phyloP scores from a whole-genome alignment of 805 yeast species.

The Starmerella stigmatis region DNA sequence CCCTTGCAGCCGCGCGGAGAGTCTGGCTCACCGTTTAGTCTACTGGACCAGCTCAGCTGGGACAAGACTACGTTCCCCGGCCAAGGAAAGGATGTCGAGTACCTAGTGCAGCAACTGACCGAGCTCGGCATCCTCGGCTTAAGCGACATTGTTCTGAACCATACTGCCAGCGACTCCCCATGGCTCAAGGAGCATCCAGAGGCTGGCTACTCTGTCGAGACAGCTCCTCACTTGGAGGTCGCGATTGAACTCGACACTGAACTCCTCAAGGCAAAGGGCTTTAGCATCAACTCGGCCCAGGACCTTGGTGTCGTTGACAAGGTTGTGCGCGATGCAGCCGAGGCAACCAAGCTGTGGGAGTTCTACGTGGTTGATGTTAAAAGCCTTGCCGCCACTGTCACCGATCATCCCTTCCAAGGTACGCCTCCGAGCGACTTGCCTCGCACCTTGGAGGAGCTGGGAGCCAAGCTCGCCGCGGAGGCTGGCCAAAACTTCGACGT shows the following conservation, averaged over 20 bases:
- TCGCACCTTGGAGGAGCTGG: conserved; percentile 32
- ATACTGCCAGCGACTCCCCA: conserved; percentile 78
- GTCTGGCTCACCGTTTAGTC: conserved; percentile 87
- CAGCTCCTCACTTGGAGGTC: conserved; percentile 79
- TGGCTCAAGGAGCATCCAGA: conserved; percentile 88
- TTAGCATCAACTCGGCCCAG: conserved; percentile 38
- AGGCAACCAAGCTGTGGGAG: conserved; percentile 70
- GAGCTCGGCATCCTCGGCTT: conserved; percentile 58
- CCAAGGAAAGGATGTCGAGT: conserved; percentile 43
- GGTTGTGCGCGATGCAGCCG: conserved; percentile 40
- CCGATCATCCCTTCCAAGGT: conserved; percentile 28
- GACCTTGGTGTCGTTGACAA: conserved; percentile 60
- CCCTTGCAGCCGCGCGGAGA: conserved; percentile 85
- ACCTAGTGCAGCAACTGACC: conserved; percentile 39
- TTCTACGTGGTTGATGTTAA: conserved; percentile 55
- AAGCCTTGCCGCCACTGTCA: conserved; percentile 32
- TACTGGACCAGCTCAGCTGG: conserved; percentile 70
- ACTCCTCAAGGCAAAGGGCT: conserved; percentile 45
- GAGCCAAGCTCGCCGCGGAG: conserved; percentile 35
- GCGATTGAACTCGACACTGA: conserved; percentile 81
- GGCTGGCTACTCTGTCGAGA: conserved; percentile 70
- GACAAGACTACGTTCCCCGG: conserved; percentile 55
- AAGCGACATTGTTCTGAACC: conserved; percentile 91
- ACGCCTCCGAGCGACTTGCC: conserved; percentile 39
- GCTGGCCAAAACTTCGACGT: conserved; percentile 34